A percentile compares a stretch with the other conserved stretches of the same genome.
Conservation (phyloP, 108 stramenopile genomes). For the Conticribra weissflogii region DNA sequence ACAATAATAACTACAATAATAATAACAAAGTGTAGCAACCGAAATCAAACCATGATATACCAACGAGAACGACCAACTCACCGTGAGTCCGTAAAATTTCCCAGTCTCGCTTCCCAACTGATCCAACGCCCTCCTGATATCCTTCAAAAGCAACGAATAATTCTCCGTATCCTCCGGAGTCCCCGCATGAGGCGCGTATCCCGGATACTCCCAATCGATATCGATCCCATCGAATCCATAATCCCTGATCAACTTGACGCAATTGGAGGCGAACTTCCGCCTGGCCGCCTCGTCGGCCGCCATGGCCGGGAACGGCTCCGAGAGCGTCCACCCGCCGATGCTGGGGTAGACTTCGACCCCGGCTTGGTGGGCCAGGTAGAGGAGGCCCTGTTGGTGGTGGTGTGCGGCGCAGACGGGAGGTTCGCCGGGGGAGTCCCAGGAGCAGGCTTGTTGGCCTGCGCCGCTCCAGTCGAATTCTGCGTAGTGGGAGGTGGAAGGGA, state of each 20-base stretch:
- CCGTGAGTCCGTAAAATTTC: conserved; percentile 32
- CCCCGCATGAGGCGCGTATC: conserved; percentile 32
- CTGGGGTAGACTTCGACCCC: conserved; percentile 40
- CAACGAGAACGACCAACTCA: conserved; percentile 1
- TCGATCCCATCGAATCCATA: conserved; percentile 50
- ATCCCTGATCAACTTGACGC: conserved; percentile 31
- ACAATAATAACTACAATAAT: too few relatives aligned
- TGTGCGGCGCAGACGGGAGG: conserved; percentile 9
- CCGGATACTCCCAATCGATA: conserved; percentile 50
- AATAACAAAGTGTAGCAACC: neutral
- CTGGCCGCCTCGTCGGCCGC: conserved; percentile 10
- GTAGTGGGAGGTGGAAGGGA: too few relatives aligned
- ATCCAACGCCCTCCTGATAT: conserved; percentile 34
- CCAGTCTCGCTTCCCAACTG: conserved; percentile 22
- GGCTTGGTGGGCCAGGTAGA: conserved; percentile 23
- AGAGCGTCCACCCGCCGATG: conserved; percentile 45
- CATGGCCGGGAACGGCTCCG: conserved; percentile 31
- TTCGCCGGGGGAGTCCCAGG: conserved; percentile 15
- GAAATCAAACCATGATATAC: neutral
- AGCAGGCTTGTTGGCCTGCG: conserved; percentile 8
- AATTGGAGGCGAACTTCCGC: conserved; percentile 30
- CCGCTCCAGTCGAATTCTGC: conserved; percentile 7
- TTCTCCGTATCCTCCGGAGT: conserved; percentile 35
- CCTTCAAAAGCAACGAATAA: conserved; percentile 32
- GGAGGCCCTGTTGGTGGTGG: conserved; percentile 23